A percentile compares a stretch with the other conserved stretches of the same genome.
phyloP scores from a whole-genome alignment of 495 filamentous ascomycete genomes.

The Talaromyces adpressus region DNA sequence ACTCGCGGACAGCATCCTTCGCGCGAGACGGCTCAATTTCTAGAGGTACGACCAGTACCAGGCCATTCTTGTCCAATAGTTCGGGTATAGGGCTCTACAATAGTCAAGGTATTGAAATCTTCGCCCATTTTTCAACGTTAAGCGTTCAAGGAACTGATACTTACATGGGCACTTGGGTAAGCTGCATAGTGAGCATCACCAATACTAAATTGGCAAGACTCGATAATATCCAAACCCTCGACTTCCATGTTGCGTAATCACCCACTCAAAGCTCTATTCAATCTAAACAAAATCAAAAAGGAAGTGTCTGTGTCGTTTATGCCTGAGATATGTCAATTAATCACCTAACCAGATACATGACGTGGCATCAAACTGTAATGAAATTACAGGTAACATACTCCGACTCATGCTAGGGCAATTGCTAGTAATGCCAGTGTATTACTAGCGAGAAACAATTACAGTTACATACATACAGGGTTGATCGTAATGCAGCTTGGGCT shows the following conservation, averaged over 20 bases:
- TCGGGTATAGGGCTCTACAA: background rate
- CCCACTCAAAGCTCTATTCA: background rate
- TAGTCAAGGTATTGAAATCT: background rate
- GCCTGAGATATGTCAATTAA: too few relatives aligned
- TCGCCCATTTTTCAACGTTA: too few relatives aligned
- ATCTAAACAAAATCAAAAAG: background rate
- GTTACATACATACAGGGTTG: background rate
- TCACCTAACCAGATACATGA: too few relatives aligned
- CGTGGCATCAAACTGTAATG: background rate
- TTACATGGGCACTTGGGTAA: background rate
- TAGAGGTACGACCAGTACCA: background rate
- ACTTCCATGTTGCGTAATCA: background rate
- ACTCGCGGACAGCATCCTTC: background rate
- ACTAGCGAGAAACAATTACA: background rate
- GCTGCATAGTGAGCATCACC: background rate
- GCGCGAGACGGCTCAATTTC: background rate
- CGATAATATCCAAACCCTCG: background rate
- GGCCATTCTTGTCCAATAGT: background rate
- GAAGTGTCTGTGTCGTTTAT: too few relatives aligned
- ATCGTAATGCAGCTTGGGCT: too few relatives aligned
- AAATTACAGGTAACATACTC: background rate
- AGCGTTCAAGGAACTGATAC: background rate
- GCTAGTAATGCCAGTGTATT: background rate
- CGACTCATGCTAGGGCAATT: background rate
- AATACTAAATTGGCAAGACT: background rate